Evolutionary conservation across 2,329 filamentous ascomycete species (phyloP).

Genomic region (Aaosphaeria pasadenensis): DNA sequence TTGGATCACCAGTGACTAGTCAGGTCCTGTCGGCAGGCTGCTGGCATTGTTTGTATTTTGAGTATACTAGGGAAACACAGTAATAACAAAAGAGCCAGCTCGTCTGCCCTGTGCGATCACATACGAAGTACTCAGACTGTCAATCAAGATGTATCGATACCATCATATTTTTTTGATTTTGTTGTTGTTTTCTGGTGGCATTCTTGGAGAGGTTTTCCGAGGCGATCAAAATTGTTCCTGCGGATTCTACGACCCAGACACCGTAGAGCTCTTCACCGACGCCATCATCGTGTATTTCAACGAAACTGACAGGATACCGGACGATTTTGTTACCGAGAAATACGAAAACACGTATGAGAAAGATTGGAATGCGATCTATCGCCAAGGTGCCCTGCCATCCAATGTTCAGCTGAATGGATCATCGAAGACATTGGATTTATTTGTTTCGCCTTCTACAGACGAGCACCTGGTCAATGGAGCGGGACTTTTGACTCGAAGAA

Average conservation of each 20-base stretch:
- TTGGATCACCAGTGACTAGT: no score
- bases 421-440: constrained; percentile 32
- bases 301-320: constrained; percentile 38
- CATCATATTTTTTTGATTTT: constrained; percentile 11
- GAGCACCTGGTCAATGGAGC: constrained; percentile 45
- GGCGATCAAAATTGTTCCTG: constrained; percentile 41
- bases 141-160: background rate
- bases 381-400: constrained; percentile 40
- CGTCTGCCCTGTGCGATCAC: background rate
- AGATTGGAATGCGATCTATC: constrained; percentile 46
- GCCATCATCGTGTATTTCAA: constrained; percentile 52
- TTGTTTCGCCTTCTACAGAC: constrained; percentile 28
- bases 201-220: constrained; percentile 13
- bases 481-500: constrained; percentile 41
- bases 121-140: background rate
- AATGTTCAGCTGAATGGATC: constrained; percentile 38
- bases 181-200: constrained; percentile 8
- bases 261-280: constrained; percentile 44
- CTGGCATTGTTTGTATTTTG: no score
- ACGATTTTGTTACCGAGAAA: constrained; percentile 38
- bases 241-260: constrained; percentile 43
- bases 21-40: no score
- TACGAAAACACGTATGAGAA: constrained; percentile 46
- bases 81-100: background rate
- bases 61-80: no score